Conservation (phyloP, 2,329 filamentous ascomycete species). For the Aspergillus sojae region DNA sequence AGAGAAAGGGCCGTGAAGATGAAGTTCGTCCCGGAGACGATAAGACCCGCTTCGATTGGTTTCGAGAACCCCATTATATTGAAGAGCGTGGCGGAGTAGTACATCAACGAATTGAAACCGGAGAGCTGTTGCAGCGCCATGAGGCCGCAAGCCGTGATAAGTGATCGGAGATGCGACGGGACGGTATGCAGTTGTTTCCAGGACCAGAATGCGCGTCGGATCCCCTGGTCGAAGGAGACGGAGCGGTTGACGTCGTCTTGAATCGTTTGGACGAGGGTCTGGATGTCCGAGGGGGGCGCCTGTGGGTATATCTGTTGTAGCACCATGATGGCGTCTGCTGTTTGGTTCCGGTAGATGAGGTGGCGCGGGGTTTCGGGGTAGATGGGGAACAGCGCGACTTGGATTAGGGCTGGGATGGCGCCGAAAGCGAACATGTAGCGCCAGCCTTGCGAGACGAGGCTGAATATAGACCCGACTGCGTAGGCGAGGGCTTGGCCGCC, state of each 20-base stretch:
- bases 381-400: not conserved
- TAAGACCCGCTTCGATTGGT: not conserved
- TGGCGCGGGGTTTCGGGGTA: not conserved
- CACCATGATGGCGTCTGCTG: not conserved
- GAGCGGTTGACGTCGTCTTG: not conserved
- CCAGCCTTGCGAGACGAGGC: not conserved
- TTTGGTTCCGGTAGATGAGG: not conserved
- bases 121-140: not conserved
- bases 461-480: not conserved
- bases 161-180: not conserved
- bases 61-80: not conserved
- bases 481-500: not conserved
- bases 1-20: not conserved
- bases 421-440: not conserved
- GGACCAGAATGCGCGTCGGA: not conserved
- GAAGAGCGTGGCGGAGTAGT: constrained; percentile 1
- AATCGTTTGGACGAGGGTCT: not conserved
- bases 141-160: not conserved
- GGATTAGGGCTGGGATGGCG: not conserved
- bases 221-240: not conserved
- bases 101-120: not conserved
- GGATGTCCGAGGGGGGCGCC: not conserved
- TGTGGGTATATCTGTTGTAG: not conserved
- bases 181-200: not conserved
- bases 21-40: not conserved